Evolutionary conservation across 2,329 filamentous ascomycete species (phyloP).

Genomic region (Fonsecaea pugnacius): DNA sequence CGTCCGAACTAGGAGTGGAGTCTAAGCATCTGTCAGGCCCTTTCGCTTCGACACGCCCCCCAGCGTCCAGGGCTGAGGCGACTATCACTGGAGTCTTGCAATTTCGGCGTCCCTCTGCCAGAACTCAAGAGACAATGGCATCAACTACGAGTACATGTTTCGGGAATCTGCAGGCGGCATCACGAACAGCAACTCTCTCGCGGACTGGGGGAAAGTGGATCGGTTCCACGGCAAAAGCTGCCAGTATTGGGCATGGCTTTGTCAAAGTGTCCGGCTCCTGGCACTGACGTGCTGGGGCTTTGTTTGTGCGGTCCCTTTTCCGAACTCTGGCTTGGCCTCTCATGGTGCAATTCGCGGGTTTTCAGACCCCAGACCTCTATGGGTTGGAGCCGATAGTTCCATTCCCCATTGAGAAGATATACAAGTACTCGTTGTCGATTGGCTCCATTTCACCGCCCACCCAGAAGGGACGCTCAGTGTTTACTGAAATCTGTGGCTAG

Average conservation of each 20-base stretch:
- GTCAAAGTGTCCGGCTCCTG: conserved; percentile 6
- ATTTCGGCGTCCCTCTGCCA: conserved; percentile 20
- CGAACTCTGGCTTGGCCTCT: background rate
- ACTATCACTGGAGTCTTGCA: conserved; percentile 7
- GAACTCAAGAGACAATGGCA: background rate
- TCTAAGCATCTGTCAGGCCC: background rate
- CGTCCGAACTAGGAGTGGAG: background rate
- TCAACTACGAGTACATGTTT: conserved; percentile 16
- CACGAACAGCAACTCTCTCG: conserved; percentile 20
- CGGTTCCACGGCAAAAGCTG: background rate
- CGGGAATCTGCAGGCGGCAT: conserved; percentile 19
- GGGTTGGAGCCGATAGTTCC: background rate
- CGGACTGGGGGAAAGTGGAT: conserved; percentile 2
- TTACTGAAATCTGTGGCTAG: background rate
- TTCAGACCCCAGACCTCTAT: background rate
- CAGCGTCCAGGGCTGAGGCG: background rate
- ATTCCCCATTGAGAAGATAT: background rate
- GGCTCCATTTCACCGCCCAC: background rate
- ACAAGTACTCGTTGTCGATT: background rate
- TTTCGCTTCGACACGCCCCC: background rate
- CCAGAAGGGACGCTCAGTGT: background rate
- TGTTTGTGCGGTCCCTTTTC: background rate
- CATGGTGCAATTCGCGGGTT: background rate
- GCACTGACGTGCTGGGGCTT: conserved; percentile 6
- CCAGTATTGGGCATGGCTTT: conserved; percentile 5